phyloP scores from a whole-genome alignment of 306 rosid species.

The Styphnolobium japonicum region DNA sequence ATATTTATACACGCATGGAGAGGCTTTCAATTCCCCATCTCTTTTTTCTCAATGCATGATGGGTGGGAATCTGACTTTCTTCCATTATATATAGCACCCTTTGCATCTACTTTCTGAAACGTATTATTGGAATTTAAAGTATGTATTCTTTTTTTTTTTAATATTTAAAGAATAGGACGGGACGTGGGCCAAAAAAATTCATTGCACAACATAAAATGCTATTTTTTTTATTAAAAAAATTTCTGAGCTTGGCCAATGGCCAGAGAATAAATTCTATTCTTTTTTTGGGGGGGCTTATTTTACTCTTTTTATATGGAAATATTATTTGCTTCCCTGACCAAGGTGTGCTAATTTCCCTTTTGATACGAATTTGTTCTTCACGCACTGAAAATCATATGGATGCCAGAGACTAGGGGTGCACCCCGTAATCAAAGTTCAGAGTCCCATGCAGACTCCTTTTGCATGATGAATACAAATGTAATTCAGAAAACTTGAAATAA shows the following conservation, averaged over 20 bases:
- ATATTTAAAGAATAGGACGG: background rate
- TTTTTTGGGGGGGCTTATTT: background rate
- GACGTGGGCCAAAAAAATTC: background rate
- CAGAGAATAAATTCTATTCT: background rate
- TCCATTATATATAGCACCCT: background rate
- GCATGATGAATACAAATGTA: background rate
- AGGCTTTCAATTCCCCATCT: background rate
- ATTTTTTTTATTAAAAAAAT: background rate
- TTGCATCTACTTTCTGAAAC: background rate
- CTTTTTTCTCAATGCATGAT: background rate
- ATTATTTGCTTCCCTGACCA: background rate
- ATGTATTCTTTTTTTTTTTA: no score
- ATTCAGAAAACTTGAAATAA: no score
- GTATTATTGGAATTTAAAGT: no score
- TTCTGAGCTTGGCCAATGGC: background rate
- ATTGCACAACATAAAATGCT: background rate
- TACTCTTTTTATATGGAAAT: background rate
- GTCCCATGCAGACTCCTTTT: background rate
- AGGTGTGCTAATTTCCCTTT: background rate
- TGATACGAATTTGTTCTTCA: background rate
- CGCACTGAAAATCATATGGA: background rate
- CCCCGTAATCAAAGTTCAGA: background rate
- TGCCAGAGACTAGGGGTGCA: background rate
- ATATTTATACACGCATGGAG: background rate
- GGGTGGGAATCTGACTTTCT: background rate